Percentiles rank a stretch among this genome's conserved stretches.
phyloP scores from a whole-genome alignment of 2,329 filamentous ascomycete genomes.

The Gaeumannomyces sp. region DNA sequence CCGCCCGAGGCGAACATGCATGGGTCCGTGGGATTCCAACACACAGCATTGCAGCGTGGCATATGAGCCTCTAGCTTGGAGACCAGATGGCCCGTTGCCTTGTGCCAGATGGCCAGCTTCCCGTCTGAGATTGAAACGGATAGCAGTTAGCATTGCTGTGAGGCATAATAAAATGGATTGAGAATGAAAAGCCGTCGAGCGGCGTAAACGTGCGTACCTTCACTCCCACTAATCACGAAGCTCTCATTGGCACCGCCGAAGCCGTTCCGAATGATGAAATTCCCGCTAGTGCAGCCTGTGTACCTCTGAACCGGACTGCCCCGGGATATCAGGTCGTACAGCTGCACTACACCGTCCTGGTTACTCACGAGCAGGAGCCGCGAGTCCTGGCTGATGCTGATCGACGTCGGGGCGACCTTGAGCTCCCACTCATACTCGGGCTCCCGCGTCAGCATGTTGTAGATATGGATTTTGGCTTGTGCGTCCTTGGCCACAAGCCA shows the following conservation, averaged over 20 bases:
- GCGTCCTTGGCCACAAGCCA: conserved; percentile 75
- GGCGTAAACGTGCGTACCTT: conserved; percentile 50
- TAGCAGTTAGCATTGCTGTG: not conserved
- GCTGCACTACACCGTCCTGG: conserved; percentile 66
- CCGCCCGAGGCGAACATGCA: conserved; percentile 86
- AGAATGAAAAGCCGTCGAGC: not conserved
- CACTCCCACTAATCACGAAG: conserved; percentile 86
- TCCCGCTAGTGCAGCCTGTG: conserved; percentile 65
- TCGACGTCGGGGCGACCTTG: conserved; percentile 65
- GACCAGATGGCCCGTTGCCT: conserved; percentile 68
- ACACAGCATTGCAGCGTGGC: conserved; percentile 75
- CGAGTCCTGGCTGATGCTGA: conserved; percentile 79
- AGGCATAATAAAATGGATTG: no score
- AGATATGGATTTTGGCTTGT: conserved; percentile 61
- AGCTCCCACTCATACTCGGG: conserved; percentile 69
- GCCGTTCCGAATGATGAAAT: conserved; percentile 72
- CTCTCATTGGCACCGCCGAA: conserved; percentile 90
- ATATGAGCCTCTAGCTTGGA: conserved; percentile 71
- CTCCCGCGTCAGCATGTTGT: conserved; percentile 68
- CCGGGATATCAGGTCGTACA: conserved; percentile 70
- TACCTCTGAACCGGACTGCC: conserved; percentile 64
- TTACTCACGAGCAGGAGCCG: conserved; percentile 76
- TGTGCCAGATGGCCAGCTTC: conserved; percentile 84
- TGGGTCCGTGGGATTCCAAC: conserved; percentile 81
- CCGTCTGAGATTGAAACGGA: conserved; percentile 38